Percentiles rank a stretch among this genome's conserved stretches.
Conservation (phyloP, 164 flowering plant genomes). For the Sextonia rubra region DNA sequence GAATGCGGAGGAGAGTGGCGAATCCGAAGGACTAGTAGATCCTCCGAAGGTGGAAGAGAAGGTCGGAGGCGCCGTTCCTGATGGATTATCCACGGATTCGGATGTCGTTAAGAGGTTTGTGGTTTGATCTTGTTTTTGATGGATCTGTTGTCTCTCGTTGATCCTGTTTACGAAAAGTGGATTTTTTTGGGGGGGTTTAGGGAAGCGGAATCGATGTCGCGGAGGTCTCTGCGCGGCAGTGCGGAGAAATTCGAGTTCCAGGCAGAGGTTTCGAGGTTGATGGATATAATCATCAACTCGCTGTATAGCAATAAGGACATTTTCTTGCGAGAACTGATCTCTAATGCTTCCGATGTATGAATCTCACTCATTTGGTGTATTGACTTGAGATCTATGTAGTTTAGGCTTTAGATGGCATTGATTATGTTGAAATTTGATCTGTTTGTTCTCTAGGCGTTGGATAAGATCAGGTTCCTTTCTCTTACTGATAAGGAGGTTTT, state of each 20-base stretch:
- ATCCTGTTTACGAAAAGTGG: not conserved
- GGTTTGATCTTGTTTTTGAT: not conserved
- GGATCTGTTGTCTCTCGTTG: not conserved
- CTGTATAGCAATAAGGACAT: conserved; percentile 96
- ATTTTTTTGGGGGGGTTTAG: conserved; percentile 36
- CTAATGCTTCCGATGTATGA: conserved; percentile 97
- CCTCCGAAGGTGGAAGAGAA: conserved; percentile 94
- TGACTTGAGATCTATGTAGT: not conserved
- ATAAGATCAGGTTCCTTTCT: conserved; percentile 90
- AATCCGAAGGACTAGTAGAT: conserved; percentile 59
- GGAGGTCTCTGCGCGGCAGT: conserved; percentile 56
- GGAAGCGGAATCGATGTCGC: conserved; percentile 91
- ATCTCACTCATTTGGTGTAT: not conserved
- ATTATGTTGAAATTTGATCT: not conserved
- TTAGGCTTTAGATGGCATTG: not conserved
- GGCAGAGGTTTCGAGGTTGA: conserved; percentile 98
- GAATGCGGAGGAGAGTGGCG: conserved; percentile 60
- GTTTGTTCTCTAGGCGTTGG: conserved; percentile 62
- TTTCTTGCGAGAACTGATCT: conserved; percentile 93
- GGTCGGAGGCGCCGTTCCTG: conserved; percentile 83
- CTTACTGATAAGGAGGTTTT: conserved; percentile 87
- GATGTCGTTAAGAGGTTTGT: conserved; percentile 82
- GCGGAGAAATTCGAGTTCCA: conserved; percentile 98
- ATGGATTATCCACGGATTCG: conserved; percentile 93
- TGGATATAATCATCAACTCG: conserved; percentile 94